Percentiles rank a stretch among this genome's conserved stretches.
phyloP scores from a whole-genome alignment of 2,329 filamentous ascomycete species.

The Torrubiella hemipterigena region DNA sequence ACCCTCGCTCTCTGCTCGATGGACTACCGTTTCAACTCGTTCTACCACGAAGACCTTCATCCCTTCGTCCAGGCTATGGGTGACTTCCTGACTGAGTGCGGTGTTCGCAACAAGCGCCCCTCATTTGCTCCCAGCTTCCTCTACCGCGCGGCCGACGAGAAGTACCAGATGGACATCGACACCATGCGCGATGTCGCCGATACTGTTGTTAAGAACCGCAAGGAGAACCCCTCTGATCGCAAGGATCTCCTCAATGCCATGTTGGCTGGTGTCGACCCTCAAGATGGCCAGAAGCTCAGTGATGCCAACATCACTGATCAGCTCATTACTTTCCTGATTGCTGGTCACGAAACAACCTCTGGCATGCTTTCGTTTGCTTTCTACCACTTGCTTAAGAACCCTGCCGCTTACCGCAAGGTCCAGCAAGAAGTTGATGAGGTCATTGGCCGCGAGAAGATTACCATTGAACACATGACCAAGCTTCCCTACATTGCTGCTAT shows the following conservation, averaged over 20 bases:
- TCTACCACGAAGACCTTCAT: slow-evolving; percentile 56
- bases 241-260: slow-evolving; percentile 61
- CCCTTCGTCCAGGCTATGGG: slow-evolving; percentile 60
- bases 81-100: slow-evolving; percentile 46
- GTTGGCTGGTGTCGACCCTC: slow-evolving; percentile 54
- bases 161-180: slow-evolving; percentile 42
- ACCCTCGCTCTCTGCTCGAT: slow-evolving; percentile 61
- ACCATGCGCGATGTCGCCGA: slow-evolving; percentile 41
- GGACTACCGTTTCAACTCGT: slow-evolving; percentile 63
- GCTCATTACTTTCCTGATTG: slow-evolving; percentile 61
- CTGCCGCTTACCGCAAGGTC: slow-evolving; percentile 44
- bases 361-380: slow-evolving; percentile 54
- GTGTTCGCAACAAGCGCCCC: slow-evolving; percentile 34
- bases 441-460: slow-evolving; percentile 44
- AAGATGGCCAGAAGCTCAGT: slow-evolving; percentile 52
- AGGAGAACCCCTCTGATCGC: slow-evolving; percentile 38
- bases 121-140: slow-evolving; percentile 33
- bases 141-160: slow-evolving; percentile 32
- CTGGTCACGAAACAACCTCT: slow-evolving; percentile 61
- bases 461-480: slow-evolving; percentile 48
- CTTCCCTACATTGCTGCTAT: slow-evolving; percentile 54
- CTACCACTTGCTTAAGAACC: slow-evolving; percentile 53
- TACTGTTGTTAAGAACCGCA: slow-evolving; percentile 49
- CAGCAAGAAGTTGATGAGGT: slow-evolving; percentile 58
- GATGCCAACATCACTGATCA: slow-evolving; percentile 56